Conservation (phyloP, 1,284 basidiomycete species). For the Ganoderma meredithae region DNA sequence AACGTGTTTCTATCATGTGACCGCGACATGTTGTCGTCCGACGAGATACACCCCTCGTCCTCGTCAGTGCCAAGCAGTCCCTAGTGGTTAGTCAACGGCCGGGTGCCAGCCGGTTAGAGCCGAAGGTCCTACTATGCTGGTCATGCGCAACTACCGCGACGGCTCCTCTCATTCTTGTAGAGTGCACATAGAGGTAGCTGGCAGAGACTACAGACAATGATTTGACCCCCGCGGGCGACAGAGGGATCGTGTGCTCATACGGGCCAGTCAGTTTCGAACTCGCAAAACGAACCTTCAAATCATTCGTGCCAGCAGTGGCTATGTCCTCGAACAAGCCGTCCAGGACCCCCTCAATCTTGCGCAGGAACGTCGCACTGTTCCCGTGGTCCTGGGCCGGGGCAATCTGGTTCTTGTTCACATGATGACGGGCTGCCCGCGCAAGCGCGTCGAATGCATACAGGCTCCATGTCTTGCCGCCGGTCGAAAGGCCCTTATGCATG, state of each 20-base stretch:
- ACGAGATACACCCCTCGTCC: slow-evolving; percentile 17
- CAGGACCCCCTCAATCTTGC: slow-evolving; percentile 86
- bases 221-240: not conserved
- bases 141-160: not conserved
- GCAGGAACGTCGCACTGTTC: slow-evolving; percentile 82
- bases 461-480: slow-evolving; percentile 77
- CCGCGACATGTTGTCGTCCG: slow-evolving; percentile 3
- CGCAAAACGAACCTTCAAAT: slow-evolving; percentile 81
- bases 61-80: no score
- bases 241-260: not conserved
- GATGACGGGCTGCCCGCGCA: slow-evolving; percentile 79
- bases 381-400: slow-evolving; percentile 63
- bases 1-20: slow-evolving; percentile 34
- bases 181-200: not conserved
- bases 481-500: slow-evolving; percentile 79
- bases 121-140: not conserved
- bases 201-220: slow-evolving; percentile 8
- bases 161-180: not conserved
- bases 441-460: slow-evolving; percentile 93
- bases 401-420: slow-evolving; percentile 69
- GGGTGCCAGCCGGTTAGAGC: not conserved
- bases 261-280: slow-evolving; percentile 22
- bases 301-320: slow-evolving; percentile 63
- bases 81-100: slow-evolving; percentile 3
- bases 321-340: slow-evolving; percentile 87